Evolutionary conservation across 2,329 filamentous ascomycete genomes (phyloP), one percentile per base, ranked within the genome.

Genomic region (Capronia epimyces): DNA sequence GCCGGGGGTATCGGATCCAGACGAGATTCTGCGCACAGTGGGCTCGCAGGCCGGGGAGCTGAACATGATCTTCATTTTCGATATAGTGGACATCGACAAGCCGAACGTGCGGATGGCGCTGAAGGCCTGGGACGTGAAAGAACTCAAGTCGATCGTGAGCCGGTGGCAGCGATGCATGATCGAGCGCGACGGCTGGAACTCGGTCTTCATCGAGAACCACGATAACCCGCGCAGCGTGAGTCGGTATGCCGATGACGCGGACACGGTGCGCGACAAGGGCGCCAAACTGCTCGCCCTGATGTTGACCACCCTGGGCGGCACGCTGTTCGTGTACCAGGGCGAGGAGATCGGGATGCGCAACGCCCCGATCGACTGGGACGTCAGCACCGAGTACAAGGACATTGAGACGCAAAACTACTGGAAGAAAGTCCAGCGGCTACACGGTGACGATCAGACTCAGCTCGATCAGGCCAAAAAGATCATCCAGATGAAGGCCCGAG

Each of bases 261-360:
- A 75, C 36, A 61, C 68, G 58, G 71, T 66, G 57, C 68, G 71
- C 24, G 70, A 72, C 57, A 65, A 72, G 49, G 71, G 68, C 56
- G 73, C 68, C 42, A 79, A 73, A 58, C 66, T 75, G 57, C 66
- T 73, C 21, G 71, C 71, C 4, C 61, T 73, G 52, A 77, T 75
- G 68, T 57, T 65, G 46, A 64, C 63, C 10, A 65, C 63, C 6
- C 51, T 64, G 56, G 73, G 77, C 1, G 83, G 82, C 13, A 84
- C 83, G 0, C 72, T 81, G 0, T 86, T 83, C 61, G 68, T 86
- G n/a, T 86, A 84, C 62, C 82, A 86, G 64, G 83, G 83, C 10
- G 81, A 86, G 63, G 83, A 86, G 66, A 71, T 86, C 27, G 83
- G 81, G 15, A 84, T 84, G 78, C 71, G 75, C 27, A 85, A 85